phyloP scores from a whole-genome alignment of 2,329 filamentous ascomycete genomes.

The Fusarium globosum region DNA sequence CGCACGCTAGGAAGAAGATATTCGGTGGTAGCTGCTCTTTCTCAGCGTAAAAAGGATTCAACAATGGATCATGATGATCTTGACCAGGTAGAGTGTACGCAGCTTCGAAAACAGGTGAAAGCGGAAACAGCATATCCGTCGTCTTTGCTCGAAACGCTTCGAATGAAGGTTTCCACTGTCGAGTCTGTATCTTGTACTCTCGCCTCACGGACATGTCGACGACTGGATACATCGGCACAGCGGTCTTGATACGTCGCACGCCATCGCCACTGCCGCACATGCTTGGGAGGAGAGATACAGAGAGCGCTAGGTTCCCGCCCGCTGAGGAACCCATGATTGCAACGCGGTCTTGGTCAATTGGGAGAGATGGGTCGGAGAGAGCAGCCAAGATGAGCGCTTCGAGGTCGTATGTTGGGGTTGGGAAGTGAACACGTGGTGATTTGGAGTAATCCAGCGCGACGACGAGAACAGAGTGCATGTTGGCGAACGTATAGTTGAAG shows the following conservation, averaged over 20 bases:
- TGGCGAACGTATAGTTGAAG: conserved; percentile 11
- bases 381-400: conserved; percentile 16
- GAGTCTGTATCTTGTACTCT: conserved; percentile 11
- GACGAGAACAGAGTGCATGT: conserved; percentile 22
- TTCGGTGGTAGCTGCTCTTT: conserved; percentile 4
- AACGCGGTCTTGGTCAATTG: conserved; percentile 15
- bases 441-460: conserved; percentile 24
- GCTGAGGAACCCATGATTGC: conserved; percentile 17
- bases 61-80: conserved; percentile 10
- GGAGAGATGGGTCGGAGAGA: neutral
- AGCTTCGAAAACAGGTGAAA: conserved; percentile 21
- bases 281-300: conserved; percentile 13
- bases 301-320: conserved; percentile 13
- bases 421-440: conserved; percentile 5
- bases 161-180: conserved; percentile 13
- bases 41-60: conserved; percentile 14
- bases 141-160: conserved; percentile 14
- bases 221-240: conserved; percentile 6
- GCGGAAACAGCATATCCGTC: neutral
- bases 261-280: conserved; percentile 29
- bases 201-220: conserved; percentile 6
- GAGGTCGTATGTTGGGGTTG: conserved; percentile 13
- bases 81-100: conserved; percentile 7
- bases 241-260: neutral
- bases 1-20: conserved; percentile 11